Evolutionary conservation across 441 rosid species (phyloP).

Genomic region (Macaranga tanarius): DNA sequence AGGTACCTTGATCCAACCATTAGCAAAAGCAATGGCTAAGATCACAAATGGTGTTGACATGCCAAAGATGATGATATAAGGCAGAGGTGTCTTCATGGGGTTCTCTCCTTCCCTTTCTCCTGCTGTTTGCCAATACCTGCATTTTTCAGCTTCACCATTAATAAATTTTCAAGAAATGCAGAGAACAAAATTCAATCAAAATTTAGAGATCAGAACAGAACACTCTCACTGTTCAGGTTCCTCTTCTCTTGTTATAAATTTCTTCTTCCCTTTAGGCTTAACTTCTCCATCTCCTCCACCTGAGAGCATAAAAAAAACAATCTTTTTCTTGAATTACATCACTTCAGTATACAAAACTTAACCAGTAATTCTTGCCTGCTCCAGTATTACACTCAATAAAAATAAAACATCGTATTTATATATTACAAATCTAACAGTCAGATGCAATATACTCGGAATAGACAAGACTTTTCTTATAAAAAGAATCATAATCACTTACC

Average conservation of each 20-base stretch:
- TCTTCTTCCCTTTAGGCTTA: conserved; percentile 70
- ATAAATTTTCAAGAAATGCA: not conserved
- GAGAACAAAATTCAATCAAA: conserved; percentile 14
- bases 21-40: conserved; percentile 85
- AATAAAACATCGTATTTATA: too few relatives aligned
- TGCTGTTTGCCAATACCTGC: conserved; percentile 87
- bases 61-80: conserved; percentile 83
- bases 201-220: conserved; percentile 2
- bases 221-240: conserved; percentile 80
- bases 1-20: conserved; percentile 94
- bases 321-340: not conserved
- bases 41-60: conserved; percentile 92
- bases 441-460: too few relatives aligned
- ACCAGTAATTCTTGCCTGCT: too few relatives aligned
- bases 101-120: conserved; percentile 95
- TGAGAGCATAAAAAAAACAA: conserved; percentile 19
- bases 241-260: conserved; percentile 82
- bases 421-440: too few relatives aligned
- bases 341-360: not conserved
- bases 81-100: conserved; percentile 91
- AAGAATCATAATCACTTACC: conserved; percentile 35
- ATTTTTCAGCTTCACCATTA: conserved; percentile 12
- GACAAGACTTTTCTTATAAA: too few relatives aligned
- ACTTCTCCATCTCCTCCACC: conserved; percentile 74
- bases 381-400: too few relatives aligned